phyloP scores from a whole-genome alignment of 768 basidiomycete species.

The Royoungia palumana region DNA sequence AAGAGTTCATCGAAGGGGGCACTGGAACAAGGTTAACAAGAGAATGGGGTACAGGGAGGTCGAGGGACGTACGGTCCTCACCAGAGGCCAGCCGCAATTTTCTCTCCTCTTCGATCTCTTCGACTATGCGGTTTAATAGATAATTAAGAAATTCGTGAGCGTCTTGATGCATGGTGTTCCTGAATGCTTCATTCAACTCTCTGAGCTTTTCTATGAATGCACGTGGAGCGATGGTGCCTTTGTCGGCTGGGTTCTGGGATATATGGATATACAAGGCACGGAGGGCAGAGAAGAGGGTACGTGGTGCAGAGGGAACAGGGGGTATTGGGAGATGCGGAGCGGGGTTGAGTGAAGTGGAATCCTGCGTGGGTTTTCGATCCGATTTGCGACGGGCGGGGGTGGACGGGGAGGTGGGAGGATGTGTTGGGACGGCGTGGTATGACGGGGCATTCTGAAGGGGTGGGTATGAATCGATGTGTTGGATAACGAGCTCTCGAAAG shows the following conservation, averaged over 20 bases:
- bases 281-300: conserved; percentile 87
- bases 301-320: conserved; percentile 56
- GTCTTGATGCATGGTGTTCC: conserved; percentile 93
- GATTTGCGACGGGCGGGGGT: conserved; percentile 48
- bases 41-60: conserved; percentile 1
- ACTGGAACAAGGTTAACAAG: conserved; percentile 38
- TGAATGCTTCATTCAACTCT: conserved; percentile 87
- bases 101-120: conserved; percentile 81
- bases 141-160: conserved; percentile 98
- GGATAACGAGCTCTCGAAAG: conserved; percentile 87
- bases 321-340: conserved; percentile 32
- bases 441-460: conserved; percentile 33
- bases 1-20: conserved; percentile 55
- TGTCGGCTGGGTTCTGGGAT: conserved; percentile 70
- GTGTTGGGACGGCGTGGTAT: conserved; percentile 17
- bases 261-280: conserved; percentile 88
- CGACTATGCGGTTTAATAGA: conserved; percentile 87
- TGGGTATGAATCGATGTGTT: conserved; percentile 53
- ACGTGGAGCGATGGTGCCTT: conserved; percentile 85
- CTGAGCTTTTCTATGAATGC: conserved; percentile 93
- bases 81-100: conserved; percentile 43
- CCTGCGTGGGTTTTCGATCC: conserved; percentile 48
- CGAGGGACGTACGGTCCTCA: conserved; percentile 61
- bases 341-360: conserved; percentile 28
- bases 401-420: conserved; percentile 27